Base-by-base conservation (phyloP, 495 filamentous ascomycete genomes). In the Penicillium salamii region DNA sequence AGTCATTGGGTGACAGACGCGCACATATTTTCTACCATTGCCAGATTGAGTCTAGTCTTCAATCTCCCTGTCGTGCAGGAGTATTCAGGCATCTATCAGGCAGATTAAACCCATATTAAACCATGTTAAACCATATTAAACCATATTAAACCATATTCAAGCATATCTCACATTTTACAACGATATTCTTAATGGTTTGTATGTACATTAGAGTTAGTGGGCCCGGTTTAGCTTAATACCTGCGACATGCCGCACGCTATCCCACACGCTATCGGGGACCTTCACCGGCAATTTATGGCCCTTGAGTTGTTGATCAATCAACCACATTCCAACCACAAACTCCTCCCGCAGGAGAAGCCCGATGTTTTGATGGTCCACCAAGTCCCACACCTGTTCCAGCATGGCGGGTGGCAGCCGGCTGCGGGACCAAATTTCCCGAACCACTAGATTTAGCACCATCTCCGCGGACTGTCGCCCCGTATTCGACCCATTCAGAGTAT, bases 311-410 rank as follows among this genome's bases (percentile, higher is more conserved):
- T 96, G 90, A 67, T 98, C 93, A 46, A 98, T 83, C 38, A 98
- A 74, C 93, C 93, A 98, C 78, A 91, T 83, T 11, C 93, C 93
- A 33, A 97, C 90, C 24, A 97, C 87, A 67, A 97, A 97, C 76
- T 97, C 90, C 32, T 89, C 83, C 61, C 81, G 81, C 18, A 72
- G 76, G 46, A 98, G 67, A 33, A 69, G 61, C 2, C 88, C 88
- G 18, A 74, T 71, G 11, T 75, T 63, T 11, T 74, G 65, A 2
- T 77, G 61, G 67, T 95, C 88, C 14, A 97, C 92, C 8, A 97
- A 76, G 42, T 88, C 80, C 87, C 89, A 97, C 23, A 96, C 80
- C 63, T 89, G 86, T 34, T 82, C 88, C 33, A 97, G 72, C 56
- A 84, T 78, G 52, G 85, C 71, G 14, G 62, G 52, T 0, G 85